Evolutionary conservation across 2,329 filamentous ascomycete species (phyloP).

Genomic region (Exophiala alcalophila): DNA sequence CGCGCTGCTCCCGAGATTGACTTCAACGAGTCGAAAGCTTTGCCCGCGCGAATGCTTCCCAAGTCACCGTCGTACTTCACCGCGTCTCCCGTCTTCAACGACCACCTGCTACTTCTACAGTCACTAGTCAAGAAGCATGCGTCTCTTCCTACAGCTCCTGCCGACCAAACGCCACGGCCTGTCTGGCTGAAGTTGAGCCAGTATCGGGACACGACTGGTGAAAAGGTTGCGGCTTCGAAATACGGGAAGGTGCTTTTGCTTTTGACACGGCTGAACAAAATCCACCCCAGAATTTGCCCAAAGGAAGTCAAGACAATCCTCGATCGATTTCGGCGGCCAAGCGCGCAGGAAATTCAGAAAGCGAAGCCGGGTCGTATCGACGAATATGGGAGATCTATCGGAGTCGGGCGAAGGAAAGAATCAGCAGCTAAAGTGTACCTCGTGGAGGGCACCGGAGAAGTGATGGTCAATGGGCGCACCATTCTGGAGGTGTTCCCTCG

Average conservation of each 20-base stretch:
- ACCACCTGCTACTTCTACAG: conserved; percentile 73
- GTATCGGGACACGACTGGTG: conserved; percentile 69
- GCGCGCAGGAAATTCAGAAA: conserved; percentile 66
- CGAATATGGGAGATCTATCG: conserved; percentile 71
- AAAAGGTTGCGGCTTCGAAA: conserved; percentile 70
- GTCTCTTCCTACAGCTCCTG: conserved; percentile 65
- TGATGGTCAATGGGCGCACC: conserved; percentile 85
- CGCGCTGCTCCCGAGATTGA: conserved; percentile 46
- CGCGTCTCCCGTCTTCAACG: conserved; percentile 78
- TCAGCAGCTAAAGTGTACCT: conserved; percentile 81
- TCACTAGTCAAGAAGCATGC: conserved; percentile 69
- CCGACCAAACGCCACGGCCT: conserved; percentile 66
- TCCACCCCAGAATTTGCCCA: conserved; percentile 75
- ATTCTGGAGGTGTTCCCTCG: conserved; percentile 78
- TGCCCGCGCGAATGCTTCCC: conserved; percentile 72
- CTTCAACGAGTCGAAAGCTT: conserved; percentile 34
- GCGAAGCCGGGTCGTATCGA: conserved; percentile 67
- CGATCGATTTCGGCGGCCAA: conserved; percentile 67
- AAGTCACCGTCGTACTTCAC: conserved; percentile 94
- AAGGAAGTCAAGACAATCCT: conserved; percentile 64
- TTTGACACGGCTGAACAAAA: conserved; percentile 76
- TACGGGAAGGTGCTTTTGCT: conserved; percentile 74
- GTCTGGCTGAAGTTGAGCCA: conserved; percentile 78
- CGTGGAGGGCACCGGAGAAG: conserved; percentile 88
- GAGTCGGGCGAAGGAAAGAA: conserved; percentile 81